phyloP scores from a whole-genome alignment of 148 eudicot species.

The Chenopodium berlandieri region DNA sequence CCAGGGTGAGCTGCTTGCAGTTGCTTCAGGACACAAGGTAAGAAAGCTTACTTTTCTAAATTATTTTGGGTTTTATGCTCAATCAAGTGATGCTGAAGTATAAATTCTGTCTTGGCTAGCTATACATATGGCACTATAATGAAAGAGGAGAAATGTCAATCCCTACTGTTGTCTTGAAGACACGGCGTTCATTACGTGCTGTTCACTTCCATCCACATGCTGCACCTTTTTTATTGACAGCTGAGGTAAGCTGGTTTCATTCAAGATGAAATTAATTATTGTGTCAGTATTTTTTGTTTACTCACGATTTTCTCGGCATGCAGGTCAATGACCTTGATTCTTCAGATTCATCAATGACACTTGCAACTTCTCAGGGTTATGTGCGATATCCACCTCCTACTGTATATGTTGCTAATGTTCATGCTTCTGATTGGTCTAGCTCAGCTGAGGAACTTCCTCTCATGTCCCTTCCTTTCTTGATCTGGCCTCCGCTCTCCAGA shows the following conservation, averaged over 20 bases:
- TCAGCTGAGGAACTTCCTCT: constrained; percentile 55
- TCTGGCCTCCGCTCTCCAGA: constrained; percentile 63
- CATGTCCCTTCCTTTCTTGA: constrained; percentile 59
- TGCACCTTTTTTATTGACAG: constrained; percentile 89
- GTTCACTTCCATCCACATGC: constrained; percentile 98
- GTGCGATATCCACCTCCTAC: constrained; percentile 92
- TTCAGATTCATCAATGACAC: constrained; percentile 82
- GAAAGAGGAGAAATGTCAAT: constrained; percentile 67
- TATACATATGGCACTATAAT: constrained; percentile 94
- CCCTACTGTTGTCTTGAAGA: constrained; percentile 83
- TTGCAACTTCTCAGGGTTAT: constrained; percentile 88
- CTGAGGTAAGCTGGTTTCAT: constrained; percentile 61
- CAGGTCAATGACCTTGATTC: constrained; percentile 97
- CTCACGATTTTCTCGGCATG: constrained; percentile 20
- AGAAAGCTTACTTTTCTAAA: constrained; percentile 11
- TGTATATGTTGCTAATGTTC: constrained; percentile 74
- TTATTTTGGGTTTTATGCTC: constrained; percentile 2
- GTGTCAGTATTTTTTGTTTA: neutral
- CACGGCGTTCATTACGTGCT: constrained; percentile 94
- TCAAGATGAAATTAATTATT: neutral
- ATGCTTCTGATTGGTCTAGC: constrained; percentile 49
- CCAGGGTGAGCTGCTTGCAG: constrained; percentile 90
- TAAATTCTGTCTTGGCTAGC: constrained; percentile 34
- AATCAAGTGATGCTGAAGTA: constrained; percentile 9
- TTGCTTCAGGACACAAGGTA: constrained; percentile 99